Percentiles rank a stretch among this genome's conserved stretches.
phyloP scores from a whole-genome alignment of 192 early-diverging fungal genomes.

The Piromyces finnis region DNA sequence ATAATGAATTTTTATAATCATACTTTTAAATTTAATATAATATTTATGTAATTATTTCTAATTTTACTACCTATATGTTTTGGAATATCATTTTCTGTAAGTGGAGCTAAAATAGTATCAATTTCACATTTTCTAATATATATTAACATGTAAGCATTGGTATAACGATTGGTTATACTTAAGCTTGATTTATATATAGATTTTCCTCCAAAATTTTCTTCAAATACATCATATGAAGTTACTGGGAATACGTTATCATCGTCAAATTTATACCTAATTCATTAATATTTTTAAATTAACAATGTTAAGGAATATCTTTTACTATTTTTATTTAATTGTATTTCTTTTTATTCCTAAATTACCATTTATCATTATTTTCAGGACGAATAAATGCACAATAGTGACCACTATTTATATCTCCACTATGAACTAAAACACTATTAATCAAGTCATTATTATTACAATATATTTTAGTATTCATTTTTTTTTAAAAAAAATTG shows the following conservation, averaged over 20 bases:
- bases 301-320: no score
- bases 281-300: no score
- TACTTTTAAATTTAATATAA: no score
- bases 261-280: slow-evolving; percentile 75
- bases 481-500: no score
- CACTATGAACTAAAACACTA: slow-evolving; percentile 89
- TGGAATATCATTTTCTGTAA: slow-evolving; percentile 57
- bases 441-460: no score
- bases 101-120: slow-evolving; percentile 46
- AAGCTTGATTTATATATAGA: slow-evolving; percentile 20
- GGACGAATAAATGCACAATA: slow-evolving; percentile 84
- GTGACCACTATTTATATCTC: slow-evolving; percentile 81
- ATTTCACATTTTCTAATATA: slow-evolving; percentile 71
- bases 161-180: slow-evolving; percentile 31
- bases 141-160: slow-evolving; percentile 98
- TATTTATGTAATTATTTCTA: not conserved
- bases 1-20: no score
- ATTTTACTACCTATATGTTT: slow-evolving; percentile 56
- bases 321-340: not conserved
- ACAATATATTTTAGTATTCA: no score
- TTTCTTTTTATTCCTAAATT: not conserved
- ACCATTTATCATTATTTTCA: slow-evolving; percentile 58
- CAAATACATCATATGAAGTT: slow-evolving; percentile 62
- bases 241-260: slow-evolving; percentile 83
- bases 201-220: slow-evolving; percentile 91